Evolutionary conservation across 345 rosid species (phyloP).

Genomic region (Salix udensis): DNA sequence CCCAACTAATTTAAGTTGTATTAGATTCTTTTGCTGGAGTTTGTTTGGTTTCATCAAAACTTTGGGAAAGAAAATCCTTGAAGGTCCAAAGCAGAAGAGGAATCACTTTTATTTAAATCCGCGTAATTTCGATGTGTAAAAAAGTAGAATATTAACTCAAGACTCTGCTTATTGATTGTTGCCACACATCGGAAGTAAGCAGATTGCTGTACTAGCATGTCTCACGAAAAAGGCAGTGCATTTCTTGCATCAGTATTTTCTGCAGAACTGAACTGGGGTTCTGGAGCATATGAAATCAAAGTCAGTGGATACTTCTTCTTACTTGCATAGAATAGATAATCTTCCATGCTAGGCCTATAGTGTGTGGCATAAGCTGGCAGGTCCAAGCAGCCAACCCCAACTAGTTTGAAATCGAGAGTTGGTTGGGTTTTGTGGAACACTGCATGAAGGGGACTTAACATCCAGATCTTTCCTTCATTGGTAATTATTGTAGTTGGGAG

Average conservation of each 20-base stretch:
- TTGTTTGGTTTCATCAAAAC: not conserved
- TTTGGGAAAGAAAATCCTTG: not conserved
- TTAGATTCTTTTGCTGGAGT: not conserved
- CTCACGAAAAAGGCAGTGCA: not conserved
- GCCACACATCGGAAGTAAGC: not conserved
- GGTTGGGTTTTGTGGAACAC: too few species aligned
- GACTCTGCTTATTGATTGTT: constrained; percentile 2
- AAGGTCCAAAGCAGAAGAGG: not conserved
- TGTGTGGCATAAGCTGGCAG: not conserved
- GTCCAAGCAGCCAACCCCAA: too few species aligned
- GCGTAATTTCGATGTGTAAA: not conserved
- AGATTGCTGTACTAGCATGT: not conserved
- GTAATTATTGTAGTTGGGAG: not conserved
- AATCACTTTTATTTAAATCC: not conserved
- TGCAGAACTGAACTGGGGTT: not conserved
- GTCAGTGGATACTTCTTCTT: not conserved
- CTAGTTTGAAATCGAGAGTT: too few species aligned
- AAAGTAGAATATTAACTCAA: not conserved
- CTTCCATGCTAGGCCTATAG: not conserved
- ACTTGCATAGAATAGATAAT: not conserved
- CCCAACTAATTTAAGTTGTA: not conserved
- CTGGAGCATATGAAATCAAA: not conserved
- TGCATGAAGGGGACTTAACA: not conserved
- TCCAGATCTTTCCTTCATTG: not conserved
- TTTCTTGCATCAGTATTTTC: not conserved